Conservation (phyloP, 495 filamentous ascomycete species). For the Astrocystis sublimbata region DNA sequence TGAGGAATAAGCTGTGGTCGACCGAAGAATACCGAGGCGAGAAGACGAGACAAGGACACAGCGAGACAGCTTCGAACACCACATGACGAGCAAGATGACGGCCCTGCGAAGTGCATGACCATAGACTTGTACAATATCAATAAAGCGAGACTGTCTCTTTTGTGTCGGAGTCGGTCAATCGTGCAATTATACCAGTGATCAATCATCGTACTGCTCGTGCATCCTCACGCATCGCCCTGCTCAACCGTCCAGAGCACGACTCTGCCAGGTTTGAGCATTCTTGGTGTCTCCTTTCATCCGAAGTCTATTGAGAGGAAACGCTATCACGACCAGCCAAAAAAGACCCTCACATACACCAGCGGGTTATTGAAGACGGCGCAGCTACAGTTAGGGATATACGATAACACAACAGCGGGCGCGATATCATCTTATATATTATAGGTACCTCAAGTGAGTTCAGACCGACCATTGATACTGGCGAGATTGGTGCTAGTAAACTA, state of each 20-base stretch:
- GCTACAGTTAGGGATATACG: neutral
- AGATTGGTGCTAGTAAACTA: no score
- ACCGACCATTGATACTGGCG: neutral
- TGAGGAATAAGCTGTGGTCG: slow-evolving; percentile 55
- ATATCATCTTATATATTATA: no score
- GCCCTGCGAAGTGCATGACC: neutral
- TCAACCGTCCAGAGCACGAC: no score
- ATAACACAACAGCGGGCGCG: no score
- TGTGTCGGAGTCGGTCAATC: neutral
- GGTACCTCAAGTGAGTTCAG: neutral
- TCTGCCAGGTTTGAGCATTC: no score
- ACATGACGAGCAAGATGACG: neutral
- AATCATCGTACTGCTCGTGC: neutral
- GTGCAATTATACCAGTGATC: no score
- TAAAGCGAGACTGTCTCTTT: slow-evolving; percentile 51
- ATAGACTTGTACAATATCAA: slow-evolving; percentile 20
- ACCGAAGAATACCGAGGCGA: slow-evolving; percentile 16
- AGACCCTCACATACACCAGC: neutral
- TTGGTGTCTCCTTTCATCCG: neutral
- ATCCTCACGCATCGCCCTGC: neutral
- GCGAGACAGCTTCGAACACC: neutral
- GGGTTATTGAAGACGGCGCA: neutral
- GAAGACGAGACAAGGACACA: no score
- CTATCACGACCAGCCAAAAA: no score
- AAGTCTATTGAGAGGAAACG: no score